Percentiles rank a stretch among this genome's conserved stretches.
Evolutionary conservation across 768 basidiomycete species (phyloP).

Genomic region (Pisolithus sp.): DNA sequence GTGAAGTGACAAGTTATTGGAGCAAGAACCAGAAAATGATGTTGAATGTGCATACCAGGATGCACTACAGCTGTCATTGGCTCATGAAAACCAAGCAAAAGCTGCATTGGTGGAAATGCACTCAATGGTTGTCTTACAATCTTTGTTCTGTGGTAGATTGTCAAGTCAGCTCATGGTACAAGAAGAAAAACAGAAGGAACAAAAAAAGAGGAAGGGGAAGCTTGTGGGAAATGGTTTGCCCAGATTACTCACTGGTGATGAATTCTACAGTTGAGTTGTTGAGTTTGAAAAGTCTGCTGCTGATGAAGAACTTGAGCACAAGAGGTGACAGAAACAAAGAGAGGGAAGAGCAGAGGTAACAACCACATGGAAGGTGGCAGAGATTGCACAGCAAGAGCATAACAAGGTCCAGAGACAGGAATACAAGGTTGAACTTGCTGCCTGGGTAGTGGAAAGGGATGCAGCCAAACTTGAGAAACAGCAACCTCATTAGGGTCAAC

Average conservation of each 20-base stretch:
- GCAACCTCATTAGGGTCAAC: too few relatives aligned
- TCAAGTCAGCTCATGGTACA: conserved; percentile 8
- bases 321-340: too few relatives aligned
- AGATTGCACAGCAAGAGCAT: too few relatives aligned
- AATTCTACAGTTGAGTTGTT: not conserved
- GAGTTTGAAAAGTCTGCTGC: too few relatives aligned
- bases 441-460: too few relatives aligned
- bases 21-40: not conserved
- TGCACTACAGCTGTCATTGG: not conserved
- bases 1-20: not conserved
- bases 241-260: not conserved
- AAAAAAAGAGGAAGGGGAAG: not conserved
- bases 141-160: conserved; percentile 8
- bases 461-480: too few relatives aligned
- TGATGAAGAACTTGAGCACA: too few relatives aligned
- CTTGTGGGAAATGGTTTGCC: not conserved
- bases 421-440: too few relatives aligned
- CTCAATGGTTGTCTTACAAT: conserved; percentile 9
- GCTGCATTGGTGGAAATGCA: conserved; percentile 9
- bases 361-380: too few relatives aligned
- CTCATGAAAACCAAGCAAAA: not conserved
- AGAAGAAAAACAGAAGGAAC: conserved; percentile 4
- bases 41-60: not conserved
- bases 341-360: too few relatives aligned
- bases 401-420: too few relatives aligned